phyloP scores from a whole-genome alignment of 306 rosid genomes.

The Carpinus fangiana region DNA sequence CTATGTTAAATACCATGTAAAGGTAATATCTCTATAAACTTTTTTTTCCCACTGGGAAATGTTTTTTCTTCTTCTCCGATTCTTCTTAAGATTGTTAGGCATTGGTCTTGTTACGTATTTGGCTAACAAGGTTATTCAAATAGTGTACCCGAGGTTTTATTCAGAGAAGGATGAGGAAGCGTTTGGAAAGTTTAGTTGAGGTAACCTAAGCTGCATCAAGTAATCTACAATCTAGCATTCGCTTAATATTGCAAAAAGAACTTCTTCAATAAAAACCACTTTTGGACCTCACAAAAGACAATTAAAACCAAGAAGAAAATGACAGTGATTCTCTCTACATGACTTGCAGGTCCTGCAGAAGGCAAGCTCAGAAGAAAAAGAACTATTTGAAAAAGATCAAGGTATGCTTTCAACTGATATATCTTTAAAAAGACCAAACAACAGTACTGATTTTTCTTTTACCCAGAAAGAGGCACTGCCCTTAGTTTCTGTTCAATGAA shows the following conservation, averaged over 20 bases:
- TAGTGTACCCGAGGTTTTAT: constrained; percentile 82
- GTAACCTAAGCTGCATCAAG: constrained; percentile 30
- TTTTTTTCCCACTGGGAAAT: constrained; percentile 4
- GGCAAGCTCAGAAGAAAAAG: constrained; percentile 44
- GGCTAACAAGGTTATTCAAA: constrained; percentile 15
- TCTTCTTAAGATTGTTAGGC: constrained; percentile 11
- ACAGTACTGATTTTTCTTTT: not conserved
- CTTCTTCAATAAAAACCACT: not conserved
- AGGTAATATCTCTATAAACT: constrained; percentile 45
- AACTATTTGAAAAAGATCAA: constrained; percentile 33
- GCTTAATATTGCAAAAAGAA: not conserved
- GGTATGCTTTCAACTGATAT: constrained; percentile 42
- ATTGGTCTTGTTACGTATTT: constrained; percentile 11
- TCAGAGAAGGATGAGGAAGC: constrained; percentile 84
- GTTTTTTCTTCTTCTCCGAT: not conserved
- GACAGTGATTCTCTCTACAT: constrained; percentile 25
- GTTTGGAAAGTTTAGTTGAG: constrained; percentile 66
- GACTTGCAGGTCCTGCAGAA: constrained; percentile 58
- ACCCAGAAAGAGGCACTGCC: not conserved
- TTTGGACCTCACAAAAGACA: constrained; percentile 15
- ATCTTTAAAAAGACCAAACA: constrained; percentile 4
- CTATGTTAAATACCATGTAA: constrained; percentile 67
- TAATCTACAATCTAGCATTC: constrained; percentile 7
- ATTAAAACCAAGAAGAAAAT: constrained; percentile 3
- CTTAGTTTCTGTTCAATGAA: not conserved